phyloP scores from a whole-genome alignment of 805 yeast species.

The Candida montana region DNA sequence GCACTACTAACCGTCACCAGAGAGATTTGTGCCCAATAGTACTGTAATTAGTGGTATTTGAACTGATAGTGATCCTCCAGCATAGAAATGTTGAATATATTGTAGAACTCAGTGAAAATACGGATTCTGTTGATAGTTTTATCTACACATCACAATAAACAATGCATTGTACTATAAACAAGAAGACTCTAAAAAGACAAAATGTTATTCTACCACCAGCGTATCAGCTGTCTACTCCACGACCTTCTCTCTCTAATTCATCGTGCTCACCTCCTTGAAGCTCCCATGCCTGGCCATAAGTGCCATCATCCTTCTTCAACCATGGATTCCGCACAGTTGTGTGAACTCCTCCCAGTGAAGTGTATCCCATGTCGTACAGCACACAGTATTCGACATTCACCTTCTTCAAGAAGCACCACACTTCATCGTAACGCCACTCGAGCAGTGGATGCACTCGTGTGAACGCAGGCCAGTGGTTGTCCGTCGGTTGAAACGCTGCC shows the following conservation, averaged over 20 bases:
- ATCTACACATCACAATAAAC: no score
- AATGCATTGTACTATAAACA: no score
- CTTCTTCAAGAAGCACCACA: constrained; percentile 76
- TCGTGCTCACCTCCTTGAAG: constrained; percentile 57
- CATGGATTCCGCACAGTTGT: constrained; percentile 72
- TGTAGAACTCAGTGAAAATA: no score
- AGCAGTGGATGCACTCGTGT: constrained; percentile 81
- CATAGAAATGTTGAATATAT: no score
- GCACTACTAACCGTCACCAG: no score
- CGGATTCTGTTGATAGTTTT: no score
- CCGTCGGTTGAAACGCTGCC: constrained; percentile 64
- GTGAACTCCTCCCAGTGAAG: constrained; percentile 79
- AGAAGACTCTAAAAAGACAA: no score
- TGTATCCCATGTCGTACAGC: constrained; percentile 79
- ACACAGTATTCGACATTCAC: constrained; percentile 62
- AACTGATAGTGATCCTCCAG: no score
- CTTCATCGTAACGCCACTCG: constrained; percentile 77
- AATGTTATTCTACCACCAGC: no score
- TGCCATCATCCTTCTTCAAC: constrained; percentile 27
- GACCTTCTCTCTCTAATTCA: constrained; percentile 54
- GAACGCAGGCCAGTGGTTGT: constrained; percentile 88
- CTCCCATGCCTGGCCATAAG: constrained; percentile 49
- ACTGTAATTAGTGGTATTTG: no score
- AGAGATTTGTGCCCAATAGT: no score
- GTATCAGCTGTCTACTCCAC: no score